These are phyloP conservation scores for Murraya paniculata DNA, from an alignment of 345 rosid species.

Conservation along the genomic window DNA sequence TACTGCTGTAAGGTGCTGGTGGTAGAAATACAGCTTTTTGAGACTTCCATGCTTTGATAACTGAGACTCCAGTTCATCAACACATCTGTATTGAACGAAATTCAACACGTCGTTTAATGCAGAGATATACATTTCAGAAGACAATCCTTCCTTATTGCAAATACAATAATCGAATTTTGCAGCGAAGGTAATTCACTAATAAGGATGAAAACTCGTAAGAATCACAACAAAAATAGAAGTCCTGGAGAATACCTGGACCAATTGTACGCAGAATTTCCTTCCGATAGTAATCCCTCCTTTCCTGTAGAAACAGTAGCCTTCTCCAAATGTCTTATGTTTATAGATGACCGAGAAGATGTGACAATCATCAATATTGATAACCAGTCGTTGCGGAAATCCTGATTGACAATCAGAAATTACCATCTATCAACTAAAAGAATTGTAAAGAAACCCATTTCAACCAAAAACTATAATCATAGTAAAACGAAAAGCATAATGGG, in stretches of 20 bases:
- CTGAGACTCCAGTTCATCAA: constrained; percentile 90
- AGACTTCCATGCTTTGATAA: constrained; percentile 97
- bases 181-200: not conserved
- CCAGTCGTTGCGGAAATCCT: constrained; percentile 99
- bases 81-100: constrained; percentile 61
- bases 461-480: not conserved
- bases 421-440: constrained; percentile 3
- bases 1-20: constrained; percentile 94
- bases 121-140: not conserved
- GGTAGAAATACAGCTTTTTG: constrained; percentile 84
- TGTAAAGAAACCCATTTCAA: not conserved
- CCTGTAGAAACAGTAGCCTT: constrained; percentile 99
- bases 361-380: constrained; percentile 90
- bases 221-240: constrained; percentile 15
- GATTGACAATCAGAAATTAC: constrained; percentile 32
- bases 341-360: constrained; percentile 92
- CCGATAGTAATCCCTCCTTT: constrained; percentile 96
- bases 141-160: not conserved
- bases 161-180: not conserved
- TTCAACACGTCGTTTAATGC: not conserved
- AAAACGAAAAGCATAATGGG: not conserved
- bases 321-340: constrained; percentile 94
- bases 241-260: constrained; percentile 80
- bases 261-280: constrained; percentile 96
- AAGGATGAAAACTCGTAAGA: not conserved